Evolutionary conservation across 805 yeast genomes (phyloP).

Genomic region (Citeromyces nyonsensis): DNA sequence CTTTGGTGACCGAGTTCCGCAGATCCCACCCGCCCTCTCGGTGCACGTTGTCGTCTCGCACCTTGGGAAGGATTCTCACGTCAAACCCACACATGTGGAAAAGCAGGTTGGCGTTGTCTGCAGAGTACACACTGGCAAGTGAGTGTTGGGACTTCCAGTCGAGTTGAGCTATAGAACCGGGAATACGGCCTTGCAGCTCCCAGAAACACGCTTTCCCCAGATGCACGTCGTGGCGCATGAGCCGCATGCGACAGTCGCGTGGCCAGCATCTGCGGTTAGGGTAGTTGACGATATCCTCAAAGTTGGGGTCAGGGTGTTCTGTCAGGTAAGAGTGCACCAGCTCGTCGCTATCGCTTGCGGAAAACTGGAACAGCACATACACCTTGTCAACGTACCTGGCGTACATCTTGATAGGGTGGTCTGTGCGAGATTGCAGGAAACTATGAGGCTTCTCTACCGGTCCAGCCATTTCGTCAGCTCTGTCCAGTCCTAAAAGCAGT

Average conservation of each 20-base stretch:
- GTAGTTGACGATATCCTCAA: conserved; percentile 74
- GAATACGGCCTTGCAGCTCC: conserved; percentile 75
- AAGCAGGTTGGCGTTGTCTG: conserved; percentile 76
- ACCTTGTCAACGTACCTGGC: conserved; percentile 74
- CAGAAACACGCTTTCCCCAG: conserved; percentile 85
- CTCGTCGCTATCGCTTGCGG: conserved; percentile 58
- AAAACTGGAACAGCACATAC: conserved; percentile 65
- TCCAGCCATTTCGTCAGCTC: conserved; percentile 85
- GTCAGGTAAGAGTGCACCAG: conserved; percentile 60
- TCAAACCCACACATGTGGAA: conserved; percentile 95
- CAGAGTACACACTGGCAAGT: conserved; percentile 77
- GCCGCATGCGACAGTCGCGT: conserved; percentile 75
- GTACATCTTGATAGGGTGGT: conserved; percentile 69
- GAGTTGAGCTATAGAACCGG: conserved; percentile 54
- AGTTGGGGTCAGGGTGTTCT: conserved; percentile 88
- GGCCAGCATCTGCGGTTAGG: conserved; percentile 94
- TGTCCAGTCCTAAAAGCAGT: conserved; percentile 66
- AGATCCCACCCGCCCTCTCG: conserved; percentile 90
- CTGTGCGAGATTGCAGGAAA: conserved; percentile 45
- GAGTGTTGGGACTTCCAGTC: conserved; percentile 55
- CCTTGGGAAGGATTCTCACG: conserved; percentile 70
- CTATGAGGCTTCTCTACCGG: conserved; percentile 54
- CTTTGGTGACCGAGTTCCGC: conserved; percentile 52
- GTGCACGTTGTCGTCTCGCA: conserved; percentile 38
- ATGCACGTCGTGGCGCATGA: conserved; percentile 83